Percentiles rank a stretch among this genome's conserved stretches.
These are phyloP conservation scores for Zymoseptoria tritici DNA, from an alignment of 2,329 filamentous ascomycete genomes.

Conservation along the genomic window DNA sequence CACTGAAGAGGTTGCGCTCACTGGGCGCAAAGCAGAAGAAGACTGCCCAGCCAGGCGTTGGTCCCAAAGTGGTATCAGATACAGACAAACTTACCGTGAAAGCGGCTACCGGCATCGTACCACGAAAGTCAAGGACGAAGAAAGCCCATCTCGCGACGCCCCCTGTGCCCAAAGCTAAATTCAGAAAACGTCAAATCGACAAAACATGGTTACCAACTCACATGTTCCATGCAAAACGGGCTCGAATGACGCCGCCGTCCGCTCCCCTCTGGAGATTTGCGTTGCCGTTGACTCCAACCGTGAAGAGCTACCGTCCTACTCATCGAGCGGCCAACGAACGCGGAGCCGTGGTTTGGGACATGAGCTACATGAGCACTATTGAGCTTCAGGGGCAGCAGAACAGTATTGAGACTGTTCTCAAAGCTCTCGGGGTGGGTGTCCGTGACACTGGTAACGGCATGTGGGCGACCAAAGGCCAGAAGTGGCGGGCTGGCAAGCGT, in stretches of 20 bases:
- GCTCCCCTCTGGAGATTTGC: slow-evolving; percentile 86
- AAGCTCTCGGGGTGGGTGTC: slow-evolving; percentile 51
- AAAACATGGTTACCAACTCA: slow-evolving; percentile 97
- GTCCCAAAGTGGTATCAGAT: slow-evolving; percentile 17
- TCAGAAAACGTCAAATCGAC: slow-evolving; percentile 73
- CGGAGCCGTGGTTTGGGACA: slow-evolving; percentile 83
- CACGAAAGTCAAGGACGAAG: slow-evolving; percentile 57
- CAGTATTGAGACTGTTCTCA: slow-evolving; percentile 60
- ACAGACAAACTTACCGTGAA: slow-evolving; percentile 1
- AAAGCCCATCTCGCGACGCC: slow-evolving; percentile 62
- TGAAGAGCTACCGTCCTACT: slow-evolving; percentile 82
- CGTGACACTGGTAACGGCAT: slow-evolving; percentile 27
- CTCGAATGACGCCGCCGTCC: slow-evolving; percentile 74
- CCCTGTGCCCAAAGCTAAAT: slow-evolving; percentile 57
- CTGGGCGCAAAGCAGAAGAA: slow-evolving; percentile 48
- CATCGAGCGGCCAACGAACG: slow-evolving; percentile 70
- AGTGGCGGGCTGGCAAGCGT: slow-evolving; percentile 62
- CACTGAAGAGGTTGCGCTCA: slow-evolving; percentile 60
- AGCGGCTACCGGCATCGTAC: slow-evolving; percentile 26
- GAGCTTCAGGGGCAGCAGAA: slow-evolving; percentile 60
- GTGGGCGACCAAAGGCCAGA: slow-evolving; percentile 57
- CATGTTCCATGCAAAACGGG: slow-evolving; percentile 85
- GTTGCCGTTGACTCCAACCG: slow-evolving; percentile 73
- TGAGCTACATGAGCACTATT: slow-evolving; percentile 87
- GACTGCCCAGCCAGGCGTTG: slow-evolving; percentile 29